phyloP scores from a whole-genome alignment of 202 grass and related monocot species.

The Elaeis oleifera region DNA sequence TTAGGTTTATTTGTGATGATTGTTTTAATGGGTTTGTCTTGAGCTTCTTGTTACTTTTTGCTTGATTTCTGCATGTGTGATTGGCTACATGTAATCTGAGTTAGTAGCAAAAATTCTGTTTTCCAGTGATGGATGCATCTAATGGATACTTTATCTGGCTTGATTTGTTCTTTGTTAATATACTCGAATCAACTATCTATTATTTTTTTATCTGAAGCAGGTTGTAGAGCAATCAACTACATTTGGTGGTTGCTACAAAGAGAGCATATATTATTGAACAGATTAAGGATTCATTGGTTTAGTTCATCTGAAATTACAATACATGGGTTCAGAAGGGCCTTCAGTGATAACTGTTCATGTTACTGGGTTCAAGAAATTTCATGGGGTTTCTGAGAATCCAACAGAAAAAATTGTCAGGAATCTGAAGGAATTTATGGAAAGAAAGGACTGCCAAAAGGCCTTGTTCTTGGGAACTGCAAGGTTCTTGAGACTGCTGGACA shows the following conservation, averaged over 20 bases:
- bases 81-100: no score
- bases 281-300: conserved; percentile 8
- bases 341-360: conserved; percentile 75
- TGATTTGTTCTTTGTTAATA: no score
- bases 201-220: not conserved
- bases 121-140: no score
- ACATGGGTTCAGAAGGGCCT: conserved; percentile 97
- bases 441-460: conserved; percentile 70
- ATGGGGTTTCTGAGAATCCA: conserved; percentile 93
- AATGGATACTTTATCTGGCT: no score
- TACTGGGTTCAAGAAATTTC: conserved; percentile 96
- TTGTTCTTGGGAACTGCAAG: conserved; percentile 75
- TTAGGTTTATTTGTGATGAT: no score
- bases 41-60: no score
- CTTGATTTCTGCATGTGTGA: no score
- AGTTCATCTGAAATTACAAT: not conserved
- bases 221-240: not conserved
- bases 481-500: conserved; percentile 83
- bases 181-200: no score
- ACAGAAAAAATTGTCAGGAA: conserved; percentile 78
- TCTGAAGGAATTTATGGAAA: conserved; percentile 70
- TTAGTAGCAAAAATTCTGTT: no score
- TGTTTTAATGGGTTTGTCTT: no score
- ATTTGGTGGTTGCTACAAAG: not conserved
- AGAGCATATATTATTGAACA: not conserved